Base-by-base conservation (phyloP, 768 basidiomycete genomes). In the Cyathus striatus region DNA sequence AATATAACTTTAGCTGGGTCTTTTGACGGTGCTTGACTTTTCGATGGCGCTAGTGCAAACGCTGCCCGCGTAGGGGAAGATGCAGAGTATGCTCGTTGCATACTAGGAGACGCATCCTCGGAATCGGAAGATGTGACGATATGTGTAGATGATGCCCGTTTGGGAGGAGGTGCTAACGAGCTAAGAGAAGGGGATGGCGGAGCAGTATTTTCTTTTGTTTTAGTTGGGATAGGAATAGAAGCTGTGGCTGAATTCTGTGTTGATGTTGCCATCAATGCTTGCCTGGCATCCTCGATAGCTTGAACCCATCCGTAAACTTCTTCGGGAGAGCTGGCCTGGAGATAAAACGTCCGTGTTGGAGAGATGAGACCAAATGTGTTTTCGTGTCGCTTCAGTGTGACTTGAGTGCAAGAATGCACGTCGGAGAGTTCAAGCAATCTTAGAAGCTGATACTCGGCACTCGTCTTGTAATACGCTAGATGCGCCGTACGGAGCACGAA, bases 401-500 rank as follows among this genome's bases (percentile, higher is more conserved):
- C 87, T 39, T 76, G 80, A 1, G 89, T 89, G 68, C 89, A 92
- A 7, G 91, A 86, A 59, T 97, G 94, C 21, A 98, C 80, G 35
- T 94, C 88, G 18, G 78, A 70, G 16, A 98, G 76, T 51, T 93
- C 89, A 45, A 97, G 79, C 12, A 96, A 78, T 16, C 87, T 83
- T 21, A 92, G 82, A 3, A 97, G 78, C 62, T 94, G 76, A 68
- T 98, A 98, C 64, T 99, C 95, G 44, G 89, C 87, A 23, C 87
- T 83, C 38, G 79, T 91, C 72, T 98, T 97, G 79, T 98, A 98
- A 65, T 95, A 97, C 3, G 92, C 92, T 39, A 99, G 69, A 62
- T 96, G 91, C 2, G 86, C 87, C 1, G 90, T 80, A 14, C 95
- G 80, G 45, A 99, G 68, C 2, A 99, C 96, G 54, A 98, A 98